These are phyloP conservation scores for Alternaria brassicae DNA, from an alignment of 2,329 filamentous ascomycete species.

Conservation along the genomic window DNA sequence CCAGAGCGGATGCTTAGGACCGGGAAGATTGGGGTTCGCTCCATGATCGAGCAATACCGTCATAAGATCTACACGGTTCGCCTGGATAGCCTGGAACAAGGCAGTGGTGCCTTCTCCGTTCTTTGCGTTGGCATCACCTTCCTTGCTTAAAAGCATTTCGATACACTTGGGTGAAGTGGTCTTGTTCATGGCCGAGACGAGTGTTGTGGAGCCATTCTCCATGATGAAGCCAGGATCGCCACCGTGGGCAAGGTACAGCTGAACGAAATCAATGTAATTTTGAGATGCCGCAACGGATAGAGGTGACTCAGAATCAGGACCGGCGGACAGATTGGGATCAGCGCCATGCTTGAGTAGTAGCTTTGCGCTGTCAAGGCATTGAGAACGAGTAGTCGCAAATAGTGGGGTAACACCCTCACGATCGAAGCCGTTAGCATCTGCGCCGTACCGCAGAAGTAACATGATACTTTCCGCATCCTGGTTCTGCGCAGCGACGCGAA, in stretches of 20 bases:
- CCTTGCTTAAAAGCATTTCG: constrained; percentile 67
- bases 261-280: constrained; percentile 64
- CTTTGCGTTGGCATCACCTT: constrained; percentile 65
- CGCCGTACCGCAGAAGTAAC: constrained; percentile 39
- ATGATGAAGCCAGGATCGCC: constrained; percentile 64
- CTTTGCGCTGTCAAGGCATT: constrained; percentile 56
- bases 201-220: constrained; percentile 65
- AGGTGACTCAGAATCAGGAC: constrained; percentile 62
- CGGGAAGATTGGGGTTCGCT: constrained; percentile 72
- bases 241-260: constrained; percentile 68
- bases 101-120: constrained; percentile 68
- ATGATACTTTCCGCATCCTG: constrained; percentile 40
- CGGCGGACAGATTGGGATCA: constrained; percentile 35
- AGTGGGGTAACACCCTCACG: constrained; percentile 41
- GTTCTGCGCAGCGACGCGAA: constrained; percentile 40
- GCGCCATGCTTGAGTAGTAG: constrained; percentile 39
- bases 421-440: constrained; percentile 42
- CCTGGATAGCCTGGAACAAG: constrained; percentile 67
- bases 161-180: constrained; percentile 62
- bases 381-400: constrained; percentile 35
- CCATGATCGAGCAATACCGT: constrained; percentile 62
- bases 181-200: constrained; percentile 67
- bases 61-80: constrained; percentile 64
- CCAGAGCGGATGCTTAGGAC: constrained; percentile 73
- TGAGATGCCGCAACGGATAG: constrained; percentile 60